These are phyloP conservation scores for Aeschynomene evenia DNA, from an alignment of 306 rosid species.

Conservation along the genomic window DNA sequence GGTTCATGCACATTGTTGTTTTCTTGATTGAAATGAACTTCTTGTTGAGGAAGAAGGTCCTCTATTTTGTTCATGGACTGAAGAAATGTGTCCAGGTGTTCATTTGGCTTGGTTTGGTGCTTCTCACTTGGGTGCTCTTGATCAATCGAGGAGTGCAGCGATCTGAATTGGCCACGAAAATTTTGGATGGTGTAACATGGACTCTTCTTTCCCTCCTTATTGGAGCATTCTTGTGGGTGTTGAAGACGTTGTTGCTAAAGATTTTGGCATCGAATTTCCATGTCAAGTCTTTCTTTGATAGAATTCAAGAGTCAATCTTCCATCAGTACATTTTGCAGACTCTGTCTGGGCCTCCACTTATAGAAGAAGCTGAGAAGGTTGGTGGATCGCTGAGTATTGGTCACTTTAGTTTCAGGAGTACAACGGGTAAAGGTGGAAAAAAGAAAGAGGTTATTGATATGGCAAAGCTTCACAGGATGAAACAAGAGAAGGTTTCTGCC, in stretches of 20 bases:
- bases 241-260: slow-evolving; percentile 63
- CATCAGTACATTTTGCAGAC: slow-evolving; percentile 80
- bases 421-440: slow-evolving; percentile 41
- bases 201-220: slow-evolving; percentile 66
- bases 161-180: slow-evolving; percentile 43
- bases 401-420: slow-evolving; percentile 63
- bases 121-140: slow-evolving; percentile 64
- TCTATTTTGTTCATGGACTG: slow-evolving; percentile 92
- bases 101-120: slow-evolving; percentile 71
- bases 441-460: slow-evolving; percentile 66
- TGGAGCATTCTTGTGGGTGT: slow-evolving; percentile 75
- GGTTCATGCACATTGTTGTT: slow-evolving; percentile 74
- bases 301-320: slow-evolving; percentile 85
- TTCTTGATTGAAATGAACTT: slow-evolving; percentile 85
- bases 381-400: slow-evolving; percentile 53
- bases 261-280: slow-evolving; percentile 79
- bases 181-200: slow-evolving; percentile 61
- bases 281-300: slow-evolving; percentile 78
- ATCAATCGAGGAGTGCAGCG: slow-evolving; percentile 50
- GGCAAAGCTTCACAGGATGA: slow-evolving; percentile 71
- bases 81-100: slow-evolving; percentile 72
- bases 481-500: slow-evolving; percentile 85
- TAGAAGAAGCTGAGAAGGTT: slow-evolving; percentile 62
- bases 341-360: slow-evolving; percentile 70
- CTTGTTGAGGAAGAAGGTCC: slow-evolving; percentile 70